Conservation (phyloP, 768 basidiomycete species). For the Suillus tomentosus region DNA sequence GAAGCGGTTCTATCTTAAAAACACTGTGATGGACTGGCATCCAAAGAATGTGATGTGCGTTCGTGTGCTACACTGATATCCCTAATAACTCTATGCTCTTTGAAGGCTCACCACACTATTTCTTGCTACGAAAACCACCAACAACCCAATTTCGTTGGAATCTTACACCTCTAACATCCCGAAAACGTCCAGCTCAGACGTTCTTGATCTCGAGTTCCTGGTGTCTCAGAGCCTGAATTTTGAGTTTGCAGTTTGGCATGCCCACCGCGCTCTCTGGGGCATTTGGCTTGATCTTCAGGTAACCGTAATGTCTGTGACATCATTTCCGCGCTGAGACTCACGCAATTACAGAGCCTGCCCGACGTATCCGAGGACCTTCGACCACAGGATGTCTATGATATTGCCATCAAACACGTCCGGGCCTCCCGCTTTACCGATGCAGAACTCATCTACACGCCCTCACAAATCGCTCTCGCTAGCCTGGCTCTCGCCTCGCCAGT, state of each 20-base stretch:
- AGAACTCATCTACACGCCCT: constrained; percentile 89
- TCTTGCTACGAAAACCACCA: constrained; percentile 97
- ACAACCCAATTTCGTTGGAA: constrained; percentile 87
- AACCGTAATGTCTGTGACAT: constrained; percentile 16
- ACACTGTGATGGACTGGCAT: constrained; percentile 99
- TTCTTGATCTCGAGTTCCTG: constrained; percentile 93
- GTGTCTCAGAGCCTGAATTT: constrained; percentile 93
- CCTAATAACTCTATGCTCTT: not conserved
- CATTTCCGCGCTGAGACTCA: constrained; percentile 16
- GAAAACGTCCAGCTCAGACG: constrained; percentile 76
- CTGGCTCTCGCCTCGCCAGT: constrained; percentile 65
- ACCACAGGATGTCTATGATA: constrained; percentile 59
- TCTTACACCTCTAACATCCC: constrained; percentile 82
- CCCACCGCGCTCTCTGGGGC: constrained; percentile 87
- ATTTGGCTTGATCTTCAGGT: constrained; percentile 90
- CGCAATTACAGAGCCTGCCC: constrained; percentile 53
- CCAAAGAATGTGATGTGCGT: constrained; percentile 96
- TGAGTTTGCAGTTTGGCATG: constrained; percentile 93
- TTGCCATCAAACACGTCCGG: constrained; percentile 66
- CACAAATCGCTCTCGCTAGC: constrained; percentile 88
- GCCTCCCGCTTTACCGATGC: constrained; percentile 88
- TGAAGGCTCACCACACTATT: constrained; percentile 92
- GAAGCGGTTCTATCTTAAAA: constrained; percentile 96
- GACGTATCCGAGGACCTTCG: constrained; percentile 48
- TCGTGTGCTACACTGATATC: not conserved